Base-by-base conservation (phyloP, 2,329 filamentous ascomycete species). In the Elsinoe perseae region DNA sequence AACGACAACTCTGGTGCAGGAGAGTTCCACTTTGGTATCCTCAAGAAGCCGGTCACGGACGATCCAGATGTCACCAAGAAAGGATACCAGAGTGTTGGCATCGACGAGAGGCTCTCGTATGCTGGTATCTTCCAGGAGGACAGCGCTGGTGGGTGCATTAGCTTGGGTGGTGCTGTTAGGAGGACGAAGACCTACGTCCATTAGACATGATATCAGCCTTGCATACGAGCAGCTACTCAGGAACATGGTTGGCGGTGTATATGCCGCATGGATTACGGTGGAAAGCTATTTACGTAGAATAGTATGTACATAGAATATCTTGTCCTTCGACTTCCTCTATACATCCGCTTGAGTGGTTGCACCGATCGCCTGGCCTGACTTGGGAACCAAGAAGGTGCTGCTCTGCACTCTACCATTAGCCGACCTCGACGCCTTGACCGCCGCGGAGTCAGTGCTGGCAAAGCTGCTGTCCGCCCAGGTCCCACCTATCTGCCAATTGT, bases 1-100 rank as follows among this genome's bases (percentile, higher is more conserved):
- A 80, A 80, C 61, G 73, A 82, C 61, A 72, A 82, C 56, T 72
- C 73, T 38, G 81, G 81, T 4, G 74, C 77, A 56, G 82, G 82
- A 20, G 80, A 84, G 65, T 83, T 77, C 66, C 82, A 85, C 65
- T 77, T 84, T 53, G 82, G 82, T 32, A 65, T 83, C 1, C 70
- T 85, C 58, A 84, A 84, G 75, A 84, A 83, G 73, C 75, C 78
- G 4, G 73, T 77, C 48, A 72, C 77, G 55, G 60, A 43, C 2
- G 36, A 50, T 12, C 56, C 57, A 2, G 75, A 80, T 61, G 71
- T 80, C 36, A 72, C 72, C 43, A 75, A 74, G 64, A 64, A 72
- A 36, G 79, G 77, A 4, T 73, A 70, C 61, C 79, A 81, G 64
- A 69, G 72, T 58, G 61, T 68, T 8, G 72, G 69, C 21, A 75